Base-by-base conservation (phyloP, 2,329 filamentous ascomycete genomes). In the Fusarium xyrophilum region DNA sequence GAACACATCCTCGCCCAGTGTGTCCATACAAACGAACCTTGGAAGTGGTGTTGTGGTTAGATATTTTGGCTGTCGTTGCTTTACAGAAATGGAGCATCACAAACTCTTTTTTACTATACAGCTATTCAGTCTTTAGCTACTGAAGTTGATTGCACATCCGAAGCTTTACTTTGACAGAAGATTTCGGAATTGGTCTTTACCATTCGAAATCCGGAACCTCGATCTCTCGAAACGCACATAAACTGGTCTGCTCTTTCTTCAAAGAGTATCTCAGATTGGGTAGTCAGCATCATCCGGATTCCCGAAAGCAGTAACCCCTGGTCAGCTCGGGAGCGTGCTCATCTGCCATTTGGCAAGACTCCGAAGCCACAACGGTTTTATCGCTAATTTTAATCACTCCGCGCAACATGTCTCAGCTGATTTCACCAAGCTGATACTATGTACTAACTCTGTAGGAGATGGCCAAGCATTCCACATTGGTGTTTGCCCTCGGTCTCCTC, bases 301-400 rank as follows among this genome's bases (percentile, higher is more conserved):
- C 28, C 72, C 70, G 21, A 65, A 73, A 64, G 32, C 27, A 67
- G 72, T 71, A 74, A 69, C 27, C 65, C 72, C 69, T 51, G 35
- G 28, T 56, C 57, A 63, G 30, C 19, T 62, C 36, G 25, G 30
- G 52, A 25, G 19, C 36, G 32, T 42, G 27, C 47, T 51, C 33
- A 21, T 28, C 23, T 56, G 32, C 36, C 10, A 13, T 63, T 36
- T 56, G 40, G n/a, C 30, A 46, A 56, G 36, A 23, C 25, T 25
- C 40, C 11, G 47, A 67, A 73, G 71, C 71, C 63, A 67, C 65
- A 71, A 71, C 65, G 58, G 46, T 53, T 65, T 60, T 42, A 51
- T 65, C n/a, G 30, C 46, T 35, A 54, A 48, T 65, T 39, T 65
- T 54, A 47, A 40, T 35, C 27, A n/a, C 30, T 36, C 32, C 19